phyloP scores from a whole-genome alignment of 345 rosid species.

The Rhizophora apiculata region DNA sequence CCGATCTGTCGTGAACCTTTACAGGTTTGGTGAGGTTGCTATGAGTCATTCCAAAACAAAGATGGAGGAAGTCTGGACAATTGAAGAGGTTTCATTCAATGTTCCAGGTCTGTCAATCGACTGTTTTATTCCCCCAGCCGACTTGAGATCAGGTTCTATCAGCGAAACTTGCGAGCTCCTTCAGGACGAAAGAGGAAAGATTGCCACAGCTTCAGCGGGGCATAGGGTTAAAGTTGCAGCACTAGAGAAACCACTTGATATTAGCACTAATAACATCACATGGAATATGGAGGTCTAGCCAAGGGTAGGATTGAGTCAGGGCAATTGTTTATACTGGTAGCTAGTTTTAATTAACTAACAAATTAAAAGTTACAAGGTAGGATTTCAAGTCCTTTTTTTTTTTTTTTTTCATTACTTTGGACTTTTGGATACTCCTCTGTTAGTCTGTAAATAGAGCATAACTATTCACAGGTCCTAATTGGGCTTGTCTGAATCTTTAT shows the following conservation, averaged over 20 bases:
- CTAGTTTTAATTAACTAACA: slow-evolving; percentile 39
- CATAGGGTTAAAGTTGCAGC: slow-evolving; percentile 72
- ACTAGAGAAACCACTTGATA: slow-evolving; percentile 46
- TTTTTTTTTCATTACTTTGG: slow-evolving; percentile 15
- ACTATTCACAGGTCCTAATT: slow-evolving; percentile 36
- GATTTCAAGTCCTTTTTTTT: slow-evolving; percentile 16
- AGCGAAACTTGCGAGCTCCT: slow-evolving; percentile 62
- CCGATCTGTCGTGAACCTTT: slow-evolving; percentile 76
- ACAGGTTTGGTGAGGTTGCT: slow-evolving; percentile 81
- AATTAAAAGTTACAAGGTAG: slow-evolving; percentile 35
- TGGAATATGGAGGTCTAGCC: slow-evolving; percentile 48
- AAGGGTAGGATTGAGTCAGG: slow-evolving; percentile 25
- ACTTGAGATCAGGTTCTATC: slow-evolving; percentile 54
- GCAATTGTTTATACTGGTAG: slow-evolving; percentile 49
- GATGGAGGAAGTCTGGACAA: slow-evolving; percentile 95
- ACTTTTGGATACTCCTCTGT: slow-evolving; percentile 45
- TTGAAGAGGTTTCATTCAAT: slow-evolving; percentile 94
- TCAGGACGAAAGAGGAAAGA: slow-evolving; percentile 63
- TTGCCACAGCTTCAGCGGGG: slow-evolving; percentile 38
- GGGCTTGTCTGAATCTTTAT: slow-evolving; percentile 42
- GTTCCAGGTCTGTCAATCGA: slow-evolving; percentile 81
- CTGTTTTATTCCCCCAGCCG: slow-evolving; percentile 92
- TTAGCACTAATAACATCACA: slow-evolving; percentile 30
- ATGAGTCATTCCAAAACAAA: slow-evolving; percentile 87
- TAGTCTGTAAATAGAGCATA: slow-evolving; percentile 65